These are phyloP conservation scores for Lasiosphaeriaceae sp. DNA, from an alignment of 495 filamentous ascomycete species.

Conservation along the genomic window DNA sequence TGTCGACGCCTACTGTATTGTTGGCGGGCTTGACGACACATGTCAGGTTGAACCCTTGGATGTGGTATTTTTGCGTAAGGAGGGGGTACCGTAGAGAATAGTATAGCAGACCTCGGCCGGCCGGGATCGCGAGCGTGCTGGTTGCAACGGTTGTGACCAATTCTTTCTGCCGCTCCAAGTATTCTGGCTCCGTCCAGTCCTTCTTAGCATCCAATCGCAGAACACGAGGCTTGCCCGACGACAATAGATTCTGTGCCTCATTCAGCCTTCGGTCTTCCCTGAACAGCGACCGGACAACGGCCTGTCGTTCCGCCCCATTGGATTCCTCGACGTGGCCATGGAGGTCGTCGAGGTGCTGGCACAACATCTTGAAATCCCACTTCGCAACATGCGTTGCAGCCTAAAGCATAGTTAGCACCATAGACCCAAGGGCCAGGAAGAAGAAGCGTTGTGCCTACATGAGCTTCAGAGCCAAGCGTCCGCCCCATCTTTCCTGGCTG, in stretches of 20 bases:
- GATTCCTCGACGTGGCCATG: constrained; percentile 40
- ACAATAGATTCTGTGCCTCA: constrained; percentile 75
- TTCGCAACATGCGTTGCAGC: constrained; percentile 59
- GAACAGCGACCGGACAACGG: constrained; percentile 80
- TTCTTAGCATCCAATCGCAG: constrained; percentile 71
- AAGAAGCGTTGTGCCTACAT: constrained; percentile 19
- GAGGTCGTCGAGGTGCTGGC: constrained; percentile 39
- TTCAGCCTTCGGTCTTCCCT: constrained; percentile 82
- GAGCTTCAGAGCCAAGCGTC: constrained; percentile 32
- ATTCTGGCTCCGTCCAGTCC: constrained; percentile 76
- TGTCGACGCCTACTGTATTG: constrained; percentile 83
- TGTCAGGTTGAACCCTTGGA: constrained; percentile 80
- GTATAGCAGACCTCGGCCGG: constrained; percentile 77
- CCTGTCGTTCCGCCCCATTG: constrained; percentile 71
- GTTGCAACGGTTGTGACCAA: constrained; percentile 78
- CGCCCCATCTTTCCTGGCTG: constrained; percentile 41
- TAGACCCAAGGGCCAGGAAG: neutral
- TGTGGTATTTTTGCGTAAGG: constrained; percentile 82
- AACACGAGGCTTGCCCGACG: constrained; percentile 70
- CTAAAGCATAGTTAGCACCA: constrained; percentile 26
- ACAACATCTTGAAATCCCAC: constrained; percentile 69
- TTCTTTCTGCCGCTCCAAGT: constrained; percentile 92
- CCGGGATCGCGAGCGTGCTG: constrained; percentile 80
- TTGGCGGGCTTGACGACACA: constrained; percentile 89
- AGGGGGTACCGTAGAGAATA: constrained; percentile 81